These are phyloP conservation scores for Fusarium lateritium DNA, from an alignment of 2,329 filamentous ascomycete genomes.

Conservation along the genomic window DNA sequence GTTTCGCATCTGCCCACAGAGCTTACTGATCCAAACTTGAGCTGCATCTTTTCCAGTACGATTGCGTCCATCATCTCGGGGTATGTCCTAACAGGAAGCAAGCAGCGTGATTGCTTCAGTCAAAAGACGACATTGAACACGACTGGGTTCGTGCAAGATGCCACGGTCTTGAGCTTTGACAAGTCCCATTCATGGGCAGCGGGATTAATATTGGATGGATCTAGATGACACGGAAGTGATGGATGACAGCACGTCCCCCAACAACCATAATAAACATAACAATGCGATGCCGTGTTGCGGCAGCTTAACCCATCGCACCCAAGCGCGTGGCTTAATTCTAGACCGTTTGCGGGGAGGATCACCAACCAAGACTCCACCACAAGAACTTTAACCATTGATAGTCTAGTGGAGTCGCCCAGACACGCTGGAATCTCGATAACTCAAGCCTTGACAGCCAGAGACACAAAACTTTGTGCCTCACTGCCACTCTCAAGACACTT, in stretches of 20 bases:
- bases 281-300: not conserved
- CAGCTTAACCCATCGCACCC: conserved; percentile 14
- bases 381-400: not conserved
- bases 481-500: not conserved
- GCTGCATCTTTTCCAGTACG: not conserved
- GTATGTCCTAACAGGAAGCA: not conserved
- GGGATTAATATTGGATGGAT: not conserved
- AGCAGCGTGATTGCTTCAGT: not conserved
- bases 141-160: not conserved
- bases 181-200: not conserved
- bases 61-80: not conserved
- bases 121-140: not conserved
- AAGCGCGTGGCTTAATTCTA: conserved; percentile 31
- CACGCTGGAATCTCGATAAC: conserved; percentile 15
- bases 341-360: conserved; percentile 40
- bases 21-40: not conserved
- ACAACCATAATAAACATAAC: not conserved
- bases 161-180: not conserved
- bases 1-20: not conserved
- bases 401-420: not conserved
- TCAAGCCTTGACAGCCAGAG: not conserved
- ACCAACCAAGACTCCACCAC: not conserved
- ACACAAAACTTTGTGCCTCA: not conserved
- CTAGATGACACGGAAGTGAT: no score
- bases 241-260: no score